A percentile compares a stretch with the other conserved stretches of the same genome.
These are phyloP conservation scores for Trichoderma sp. DNA, from an alignment of 2,329 filamentous ascomycete species.

Conservation along the genomic window DNA sequence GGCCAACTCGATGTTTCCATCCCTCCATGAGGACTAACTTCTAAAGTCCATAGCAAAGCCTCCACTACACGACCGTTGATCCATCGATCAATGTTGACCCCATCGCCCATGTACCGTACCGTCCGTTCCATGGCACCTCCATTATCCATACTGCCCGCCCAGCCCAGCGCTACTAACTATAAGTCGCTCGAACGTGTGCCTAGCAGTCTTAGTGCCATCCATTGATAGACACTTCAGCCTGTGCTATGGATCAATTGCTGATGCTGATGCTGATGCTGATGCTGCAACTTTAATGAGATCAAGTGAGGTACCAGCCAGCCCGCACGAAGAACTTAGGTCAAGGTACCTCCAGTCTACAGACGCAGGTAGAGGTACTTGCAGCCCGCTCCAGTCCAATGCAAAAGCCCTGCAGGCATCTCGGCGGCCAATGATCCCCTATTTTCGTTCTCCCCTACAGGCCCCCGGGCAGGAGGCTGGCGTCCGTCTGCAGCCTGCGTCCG, in stretches of 20 bases:
- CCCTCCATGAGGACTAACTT: neutral
- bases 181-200: neutral
- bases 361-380: neutral
- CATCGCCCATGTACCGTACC: neutral
- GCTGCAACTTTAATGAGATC: too few relatives aligned
- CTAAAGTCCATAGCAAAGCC: neutral
- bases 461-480: conserved; percentile 8
- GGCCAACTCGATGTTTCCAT: neutral
- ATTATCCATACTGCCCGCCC: neutral
- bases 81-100: neutral
- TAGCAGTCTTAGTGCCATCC: neutral
- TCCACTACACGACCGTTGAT: neutral
- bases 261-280: too few relatives aligned
- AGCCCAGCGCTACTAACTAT: neutral
- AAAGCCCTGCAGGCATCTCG: neutral
- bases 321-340: neutral
- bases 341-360: neutral
- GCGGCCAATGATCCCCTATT: conserved; percentile 22
- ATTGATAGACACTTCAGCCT: too few relatives aligned
- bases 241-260: too few relatives aligned
- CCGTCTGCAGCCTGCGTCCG: conserved; percentile 15
- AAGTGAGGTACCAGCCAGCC: neutral
- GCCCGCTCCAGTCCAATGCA: neutral
- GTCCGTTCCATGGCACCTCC: neutral
- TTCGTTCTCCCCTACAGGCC: conserved; percentile 2